phyloP scores from a whole-genome alignment of 2,329 filamentous ascomycete species.

The Oidium heveae region DNA sequence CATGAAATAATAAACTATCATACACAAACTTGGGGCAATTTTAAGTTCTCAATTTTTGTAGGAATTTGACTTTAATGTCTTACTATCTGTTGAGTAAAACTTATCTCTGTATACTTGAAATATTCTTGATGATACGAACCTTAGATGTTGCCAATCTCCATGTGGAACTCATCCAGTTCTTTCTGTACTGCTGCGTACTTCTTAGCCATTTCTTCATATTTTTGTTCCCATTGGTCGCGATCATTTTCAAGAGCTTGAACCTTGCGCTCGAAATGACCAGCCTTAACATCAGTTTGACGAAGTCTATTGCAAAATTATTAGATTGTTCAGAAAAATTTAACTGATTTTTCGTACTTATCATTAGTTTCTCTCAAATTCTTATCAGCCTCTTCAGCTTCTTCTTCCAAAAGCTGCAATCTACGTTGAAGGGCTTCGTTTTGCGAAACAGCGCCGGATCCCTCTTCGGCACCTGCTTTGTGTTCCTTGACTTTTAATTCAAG shows the following conservation, averaged over 20 bases:
- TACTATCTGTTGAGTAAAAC: too few species aligned
- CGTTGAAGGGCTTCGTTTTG: conserved; percentile 82
- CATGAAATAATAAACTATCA: too few species aligned
- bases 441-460: conserved; percentile 57
- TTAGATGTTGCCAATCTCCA: conserved; percentile 82
- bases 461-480: conserved; percentile 63
- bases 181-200: conserved; percentile 67
- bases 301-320: conserved; percentile 31
- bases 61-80: not conserved
- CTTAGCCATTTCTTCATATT: conserved; percentile 94
- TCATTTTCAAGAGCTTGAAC: conserved; percentile 85
- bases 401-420: conserved; percentile 85
- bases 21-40: not conserved
- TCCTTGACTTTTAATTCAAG: conserved; percentile 64
- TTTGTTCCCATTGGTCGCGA: conserved; percentile 83
- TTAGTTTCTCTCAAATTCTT: conserved; percentile 92
- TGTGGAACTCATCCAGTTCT: conserved; percentile 75
- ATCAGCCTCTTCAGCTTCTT: conserved; percentile 91
- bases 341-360: conserved; percentile 56
- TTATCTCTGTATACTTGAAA: too few species aligned
- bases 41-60: not conserved
- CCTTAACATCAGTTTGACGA: conserved; percentile 96
- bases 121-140: not conserved
- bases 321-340: not conserved
- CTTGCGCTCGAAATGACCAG: conserved; percentile 97